Conservation (phyloP, 768 basidiomycete species). For the Lenzites betulinus region DNA sequence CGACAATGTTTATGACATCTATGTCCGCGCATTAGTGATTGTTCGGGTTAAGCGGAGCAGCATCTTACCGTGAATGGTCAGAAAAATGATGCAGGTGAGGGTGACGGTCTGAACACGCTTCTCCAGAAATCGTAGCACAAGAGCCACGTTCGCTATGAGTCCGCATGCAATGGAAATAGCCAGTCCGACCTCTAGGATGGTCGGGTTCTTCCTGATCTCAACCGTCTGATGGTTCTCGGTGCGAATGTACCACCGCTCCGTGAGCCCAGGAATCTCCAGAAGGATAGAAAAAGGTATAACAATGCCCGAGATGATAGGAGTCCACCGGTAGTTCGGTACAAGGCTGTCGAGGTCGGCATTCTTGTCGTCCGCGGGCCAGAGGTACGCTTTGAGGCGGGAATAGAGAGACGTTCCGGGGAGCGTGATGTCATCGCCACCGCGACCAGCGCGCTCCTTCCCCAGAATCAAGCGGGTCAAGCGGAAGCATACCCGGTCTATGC, state of each 20-base stretch:
- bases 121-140: conserved; percentile 76
- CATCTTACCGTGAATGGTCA: conserved; percentile 71
- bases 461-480: neutral
- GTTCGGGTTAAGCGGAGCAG: neutral
- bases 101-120: conserved; percentile 63
- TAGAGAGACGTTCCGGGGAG: neutral
- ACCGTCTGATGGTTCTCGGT: conserved; percentile 49
- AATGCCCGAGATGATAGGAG: conserved; percentile 68
- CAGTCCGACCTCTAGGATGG: conserved; percentile 60
- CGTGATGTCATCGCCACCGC: conserved; percentile 4
- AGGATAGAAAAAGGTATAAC: conserved; percentile 77
- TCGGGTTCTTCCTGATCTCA: conserved; percentile 54
- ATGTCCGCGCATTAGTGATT: neutral
- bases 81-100: conserved; percentile 57
- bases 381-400: conserved; percentile 11
- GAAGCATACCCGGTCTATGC: too few relatives aligned
- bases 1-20: conserved; percentile 72
- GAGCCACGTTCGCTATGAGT: conserved; percentile 64
- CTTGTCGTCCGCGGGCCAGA: conserved; percentile 13
- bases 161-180: conserved; percentile 69
- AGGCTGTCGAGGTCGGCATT: conserved; percentile 27
- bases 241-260: conserved; percentile 71
- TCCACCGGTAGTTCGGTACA: conserved; percentile 59
- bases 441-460: neutral
- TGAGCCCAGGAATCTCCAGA: conserved; percentile 81